Conservation (phyloP, 768 basidiomycete genomes). For the Coprinellus micaceus region DNA sequence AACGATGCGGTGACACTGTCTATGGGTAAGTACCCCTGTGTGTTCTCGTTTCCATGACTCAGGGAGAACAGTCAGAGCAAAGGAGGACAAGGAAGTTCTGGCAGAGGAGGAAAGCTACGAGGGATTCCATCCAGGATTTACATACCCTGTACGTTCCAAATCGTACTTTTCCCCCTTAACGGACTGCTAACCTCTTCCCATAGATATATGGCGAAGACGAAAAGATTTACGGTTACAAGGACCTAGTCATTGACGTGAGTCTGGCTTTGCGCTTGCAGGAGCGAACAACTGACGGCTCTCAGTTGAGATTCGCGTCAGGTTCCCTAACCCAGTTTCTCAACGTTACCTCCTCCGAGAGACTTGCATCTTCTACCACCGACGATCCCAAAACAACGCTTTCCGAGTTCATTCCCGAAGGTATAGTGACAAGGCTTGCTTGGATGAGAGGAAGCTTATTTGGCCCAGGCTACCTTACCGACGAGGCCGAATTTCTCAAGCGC, state of each 20-base stretch:
- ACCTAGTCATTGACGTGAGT: conserved; percentile 78
- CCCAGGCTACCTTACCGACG: conserved; percentile 67
- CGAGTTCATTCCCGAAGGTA: conserved; percentile 75
- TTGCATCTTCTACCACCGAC: conserved; percentile 72
- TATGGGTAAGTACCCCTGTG: conserved; percentile 49
- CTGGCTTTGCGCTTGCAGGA: not conserved
- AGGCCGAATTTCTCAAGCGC: conserved; percentile 58
- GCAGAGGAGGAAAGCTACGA: conserved; percentile 56
- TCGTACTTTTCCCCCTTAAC: not conserved
- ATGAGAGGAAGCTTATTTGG: not conserved
- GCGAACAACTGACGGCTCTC: not conserved
- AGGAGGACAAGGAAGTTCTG: conserved; percentile 57
- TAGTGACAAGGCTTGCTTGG: conserved; percentile 9
- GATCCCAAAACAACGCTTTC: conserved; percentile 78
- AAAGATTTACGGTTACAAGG: conserved; percentile 91
- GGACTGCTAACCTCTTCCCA: not conserved
- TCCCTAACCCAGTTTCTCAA: conserved; percentile 75
- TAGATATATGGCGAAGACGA: conserved; percentile 96
- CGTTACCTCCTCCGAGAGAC: conserved; percentile 62
- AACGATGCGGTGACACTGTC: conserved; percentile 74
- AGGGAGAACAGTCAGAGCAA: conserved; percentile 55
- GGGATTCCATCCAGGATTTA: conserved; percentile 83
- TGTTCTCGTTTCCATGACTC: not conserved
- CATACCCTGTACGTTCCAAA: conserved; percentile 74
- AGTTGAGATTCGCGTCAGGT: conserved; percentile 88